Conservation (phyloP, 495 filamentous ascomycete species). For the Polyplosphaeria fusca region DNA sequence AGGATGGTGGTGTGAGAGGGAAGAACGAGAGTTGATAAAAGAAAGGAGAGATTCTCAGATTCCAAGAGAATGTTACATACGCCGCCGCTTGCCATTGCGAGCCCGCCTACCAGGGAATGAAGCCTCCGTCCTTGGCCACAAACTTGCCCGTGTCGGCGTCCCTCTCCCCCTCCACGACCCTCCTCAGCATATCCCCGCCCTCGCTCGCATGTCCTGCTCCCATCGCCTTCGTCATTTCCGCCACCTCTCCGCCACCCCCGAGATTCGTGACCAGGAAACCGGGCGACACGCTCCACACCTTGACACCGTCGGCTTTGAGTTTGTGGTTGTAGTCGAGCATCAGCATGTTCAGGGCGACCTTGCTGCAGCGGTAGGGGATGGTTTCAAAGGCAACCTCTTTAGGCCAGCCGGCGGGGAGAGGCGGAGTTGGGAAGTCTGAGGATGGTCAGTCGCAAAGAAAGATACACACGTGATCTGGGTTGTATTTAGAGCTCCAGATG, state of each 20-base stretch:
- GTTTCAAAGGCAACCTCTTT: slow-evolving; percentile 42
- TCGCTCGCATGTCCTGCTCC: slow-evolving; percentile 37
- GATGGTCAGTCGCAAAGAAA: no score
- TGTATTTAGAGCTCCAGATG: no score
- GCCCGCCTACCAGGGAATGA: background rate
- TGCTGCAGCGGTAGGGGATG: slow-evolving; percentile 40
- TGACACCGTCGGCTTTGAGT: slow-evolving; percentile 43
- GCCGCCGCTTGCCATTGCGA: background rate
- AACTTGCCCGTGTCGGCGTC: slow-evolving; percentile 41
- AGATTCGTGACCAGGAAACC: slow-evolving; percentile 42
- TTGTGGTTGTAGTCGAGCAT: slow-evolving; percentile 40
- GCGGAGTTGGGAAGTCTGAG: slow-evolving; percentile 16
- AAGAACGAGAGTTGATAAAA: no score
- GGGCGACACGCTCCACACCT: slow-evolving; percentile 40
- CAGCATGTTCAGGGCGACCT: slow-evolving; percentile 43
- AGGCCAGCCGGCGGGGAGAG: slow-evolving; percentile 45
- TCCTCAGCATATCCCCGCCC: slow-evolving; percentile 38
- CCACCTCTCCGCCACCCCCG: slow-evolving; percentile 31
- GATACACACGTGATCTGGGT: no score
- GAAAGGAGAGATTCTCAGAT: background rate
- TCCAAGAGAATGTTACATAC: background rate
- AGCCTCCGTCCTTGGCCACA: slow-evolving; percentile 22
- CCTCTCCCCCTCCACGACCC: slow-evolving; percentile 40
- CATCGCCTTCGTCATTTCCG: slow-evolving; percentile 37
- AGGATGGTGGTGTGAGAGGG: slow-evolving; percentile 29